These are phyloP conservation scores for Mercurialis annua DNA, from an alignment of 345 rosid genomes.

Conservation along the genomic window DNA sequence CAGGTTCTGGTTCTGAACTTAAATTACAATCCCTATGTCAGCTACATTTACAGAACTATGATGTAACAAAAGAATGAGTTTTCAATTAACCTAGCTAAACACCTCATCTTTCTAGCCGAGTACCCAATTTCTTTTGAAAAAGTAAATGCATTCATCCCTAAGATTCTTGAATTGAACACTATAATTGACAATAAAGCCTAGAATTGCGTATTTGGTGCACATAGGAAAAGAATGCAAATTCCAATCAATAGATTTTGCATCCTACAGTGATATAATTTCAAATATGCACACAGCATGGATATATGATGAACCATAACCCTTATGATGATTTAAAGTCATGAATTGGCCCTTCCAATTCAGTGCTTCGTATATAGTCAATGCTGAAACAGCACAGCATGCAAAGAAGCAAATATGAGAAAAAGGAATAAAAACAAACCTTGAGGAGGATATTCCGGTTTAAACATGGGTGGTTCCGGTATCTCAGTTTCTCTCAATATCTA, in stretches of 20 bases:
- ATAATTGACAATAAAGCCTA: neutral
- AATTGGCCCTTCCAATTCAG: slow-evolving; percentile 3
- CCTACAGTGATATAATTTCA: neutral
- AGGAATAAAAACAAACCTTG: slow-evolving; percentile 49
- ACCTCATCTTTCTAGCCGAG: neutral
- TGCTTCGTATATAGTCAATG: neutral
- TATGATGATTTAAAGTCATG: neutral
- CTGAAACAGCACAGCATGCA: neutral
- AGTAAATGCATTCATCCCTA: neutral
- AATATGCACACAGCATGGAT: neutral
- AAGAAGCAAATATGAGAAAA: neutral
- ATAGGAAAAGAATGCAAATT: neutral
- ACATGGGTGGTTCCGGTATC: slow-evolving; percentile 86
- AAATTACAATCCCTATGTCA: slow-evolving; percentile 13
- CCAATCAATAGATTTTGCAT: neutral
- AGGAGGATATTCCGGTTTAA: slow-evolving; percentile 75
- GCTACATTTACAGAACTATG: neutral
- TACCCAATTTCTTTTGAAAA: neutral
- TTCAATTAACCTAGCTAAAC: neutral
- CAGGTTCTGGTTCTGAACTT: slow-evolving; percentile 55
- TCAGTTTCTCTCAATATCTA: slow-evolving; percentile 62
- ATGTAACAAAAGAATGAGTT: neutral
- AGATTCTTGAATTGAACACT: neutral
- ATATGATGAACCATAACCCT: too few relatives aligned
- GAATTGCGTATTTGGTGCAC: neutral